These are phyloP conservation scores for Fusarium penzigii DNA, from an alignment of 2,329 filamentous ascomycete genomes.

Conservation along the genomic window DNA sequence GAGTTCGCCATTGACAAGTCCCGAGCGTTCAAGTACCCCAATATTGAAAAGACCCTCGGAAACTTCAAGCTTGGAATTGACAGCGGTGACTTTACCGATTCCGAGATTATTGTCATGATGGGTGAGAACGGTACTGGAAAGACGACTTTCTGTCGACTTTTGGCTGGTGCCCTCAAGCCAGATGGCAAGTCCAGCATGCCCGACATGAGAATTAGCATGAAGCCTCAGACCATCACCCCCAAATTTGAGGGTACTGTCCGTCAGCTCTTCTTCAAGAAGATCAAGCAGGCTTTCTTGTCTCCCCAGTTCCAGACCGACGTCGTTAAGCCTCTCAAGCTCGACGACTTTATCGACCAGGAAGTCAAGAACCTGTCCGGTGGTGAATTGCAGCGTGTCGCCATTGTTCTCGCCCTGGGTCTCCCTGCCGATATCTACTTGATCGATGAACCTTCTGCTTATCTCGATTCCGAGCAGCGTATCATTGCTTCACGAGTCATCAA, in stretches of 20 bases:
- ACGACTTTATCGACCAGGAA: conserved; percentile 99
- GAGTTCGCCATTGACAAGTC: conserved; percentile 84
- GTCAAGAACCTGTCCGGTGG: conserved; percentile 98
- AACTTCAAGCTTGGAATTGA: conserved; percentile 84
- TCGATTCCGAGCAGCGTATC: conserved; percentile 99
- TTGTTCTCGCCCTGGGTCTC: conserved; percentile 92
- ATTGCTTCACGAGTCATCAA: conserved; percentile 97
- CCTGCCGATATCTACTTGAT: conserved; percentile 98
- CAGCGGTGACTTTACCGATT: conserved; percentile 87
- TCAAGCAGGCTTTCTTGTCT: conserved; percentile 93
- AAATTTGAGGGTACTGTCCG: conserved; percentile 97
- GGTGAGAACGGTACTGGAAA: conserved; percentile 99
- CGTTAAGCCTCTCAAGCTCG: conserved; percentile 98
- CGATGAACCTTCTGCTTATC: conserved; percentile 95
- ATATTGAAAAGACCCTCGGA: conserved; percentile 91
- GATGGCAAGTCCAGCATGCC: conserved; percentile 78
- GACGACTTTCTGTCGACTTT: conserved; percentile 96
- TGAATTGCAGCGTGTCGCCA: conserved; percentile 98
- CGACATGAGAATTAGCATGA: conserved; percentile 97
- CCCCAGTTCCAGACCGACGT: conserved; percentile 99
- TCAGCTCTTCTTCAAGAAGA: conserved; percentile 99
- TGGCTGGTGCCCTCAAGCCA: conserved; percentile 91
- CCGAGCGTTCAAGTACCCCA: conserved; percentile 83
- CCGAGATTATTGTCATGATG: conserved; percentile 99
- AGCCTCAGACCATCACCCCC: conserved; percentile 98